Base-by-base conservation (phyloP, 192 early-diverging fungal species). In the Backusella luteola region DNA sequence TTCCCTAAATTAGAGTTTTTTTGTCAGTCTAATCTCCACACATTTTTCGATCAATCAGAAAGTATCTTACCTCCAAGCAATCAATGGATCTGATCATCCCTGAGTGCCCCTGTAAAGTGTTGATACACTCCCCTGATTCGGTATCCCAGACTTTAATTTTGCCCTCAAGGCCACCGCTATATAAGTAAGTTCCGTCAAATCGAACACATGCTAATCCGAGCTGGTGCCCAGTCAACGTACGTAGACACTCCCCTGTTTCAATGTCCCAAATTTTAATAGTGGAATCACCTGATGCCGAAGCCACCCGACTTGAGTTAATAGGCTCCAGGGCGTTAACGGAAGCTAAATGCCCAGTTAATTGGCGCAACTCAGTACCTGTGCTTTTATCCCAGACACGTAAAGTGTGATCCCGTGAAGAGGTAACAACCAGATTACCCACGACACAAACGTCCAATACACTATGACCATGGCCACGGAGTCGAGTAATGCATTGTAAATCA, bases 271-370 rank as follows among this genome's bases (percentile, higher is more conserved):
- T 75, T 73, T 95, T 94, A 79, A 96, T 86, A 67, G 90, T 82
- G 7, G 87, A 85, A 74, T 96, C 97, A 23, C 95, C 95, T 1
- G 93, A 94, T 0, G 97, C 96, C 1, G 93, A 95, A 3, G 91
- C 95, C 15, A 98, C 85, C 26, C 85, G 88, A 68, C 84, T 83
- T 56, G 86, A 76, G 42, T 87, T 90, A 35, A 89, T 70, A 34
- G 96, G 77, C 77, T 97, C 92, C 8, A 99, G 87, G 17, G 96
- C 95, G 79, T 99, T 98, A 23, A 99, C 98, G 1, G 97, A 95
- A n/a, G 95, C 96, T 12, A 88, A 87, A 77, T 98, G 98, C 21
- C 95, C 96, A 19, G 82, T 67, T 71, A 98, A 76, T 1, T 88
- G 93, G 19, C 88, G 85, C 63, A 91, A 68, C 14, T 90, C 85